Base-by-base conservation (phyloP, 2,329 filamentous ascomycete species). In the Zymoseptoria crescenta region DNA sequence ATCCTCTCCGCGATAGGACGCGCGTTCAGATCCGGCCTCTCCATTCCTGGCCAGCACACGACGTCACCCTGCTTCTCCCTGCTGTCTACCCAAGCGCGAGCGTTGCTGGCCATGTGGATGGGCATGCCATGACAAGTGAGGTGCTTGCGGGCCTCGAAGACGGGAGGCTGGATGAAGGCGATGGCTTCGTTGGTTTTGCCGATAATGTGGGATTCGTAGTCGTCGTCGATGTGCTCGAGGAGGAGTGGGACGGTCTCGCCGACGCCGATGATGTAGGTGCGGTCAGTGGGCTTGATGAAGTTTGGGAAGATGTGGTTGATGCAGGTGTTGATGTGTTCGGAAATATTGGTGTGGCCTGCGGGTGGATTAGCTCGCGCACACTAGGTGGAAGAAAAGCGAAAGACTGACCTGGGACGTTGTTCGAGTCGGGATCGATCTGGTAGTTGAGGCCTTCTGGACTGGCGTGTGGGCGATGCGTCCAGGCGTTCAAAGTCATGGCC, bases 201-300 rank as follows among this genome's bases (percentile, higher is more conserved):
- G 35, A 45, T 13, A 6, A 45, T 45, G 35, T 45, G 13, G 35
- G 35, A 16, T 13, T 45, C n/a, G 35, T 16, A 45, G 13, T 45
- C 35, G n/a, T 45, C 35, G 35, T 45, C 35, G 16, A 45, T 45
- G 35, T 45, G 13, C 35, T 45, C 35, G 35, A 45, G 24, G 1
- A 29, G 24, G 24, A n/a, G 9, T 13, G 51, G 51, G 51, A 27
- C n/a, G 13, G n/a, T 19, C 51, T 52, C 24, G 29, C 87, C 85
- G 16, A 94, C 75, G 1, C 83, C 89, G 53, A 96, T 78, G 30
- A 96, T 70, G 68, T 91, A 85, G 20, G 96, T 54, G 24, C 59
- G 69, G 0, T 84, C 83, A 1, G 79, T 72, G 0, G 75, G 58
- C 0, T 75, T 68, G 0, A 83, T 74, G 5, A 85, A 67, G 2